Evolutionary conservation across 352 stramenopile species (phyloP).

Genomic region (Phytophthora sojae): DNA sequence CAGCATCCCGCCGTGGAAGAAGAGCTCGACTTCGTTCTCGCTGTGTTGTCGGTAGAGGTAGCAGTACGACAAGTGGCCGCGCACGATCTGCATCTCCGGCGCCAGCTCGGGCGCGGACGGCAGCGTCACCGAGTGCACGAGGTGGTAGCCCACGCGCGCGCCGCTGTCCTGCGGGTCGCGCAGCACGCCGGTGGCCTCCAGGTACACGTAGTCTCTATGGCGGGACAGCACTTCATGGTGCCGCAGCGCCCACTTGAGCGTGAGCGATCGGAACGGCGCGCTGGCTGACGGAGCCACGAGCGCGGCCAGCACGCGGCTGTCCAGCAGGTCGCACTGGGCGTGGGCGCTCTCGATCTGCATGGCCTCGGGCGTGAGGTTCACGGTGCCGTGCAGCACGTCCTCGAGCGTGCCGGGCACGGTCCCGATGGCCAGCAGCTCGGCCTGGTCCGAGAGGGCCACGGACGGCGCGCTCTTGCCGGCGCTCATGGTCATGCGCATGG

Average conservation of each 20-base stretch:
- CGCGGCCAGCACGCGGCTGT: slow-evolving; percentile 62
- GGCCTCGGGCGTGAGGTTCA: slow-evolving; percentile 65
- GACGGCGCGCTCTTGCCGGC: slow-evolving; percentile 17
- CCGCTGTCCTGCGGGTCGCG: slow-evolving; percentile 45
- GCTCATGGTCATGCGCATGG: slow-evolving; percentile 31
- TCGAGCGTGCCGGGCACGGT: slow-evolving; percentile 45
- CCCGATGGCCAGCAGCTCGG: slow-evolving; percentile 58
- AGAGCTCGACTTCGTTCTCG: slow-evolving; percentile 56
- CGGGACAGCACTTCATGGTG: slow-evolving; percentile 64
- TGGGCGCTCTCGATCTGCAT: slow-evolving; percentile 68
- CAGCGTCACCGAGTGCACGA: slow-evolving; percentile 68
- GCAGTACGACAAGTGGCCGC: slow-evolving; percentile 64
- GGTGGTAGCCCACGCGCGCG: slow-evolving; percentile 58
- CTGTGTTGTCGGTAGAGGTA: slow-evolving; percentile 54
- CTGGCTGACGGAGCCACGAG: slow-evolving; percentile 47
- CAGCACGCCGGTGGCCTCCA: slow-evolving; percentile 70
- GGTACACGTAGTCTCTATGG: slow-evolving; percentile 73
- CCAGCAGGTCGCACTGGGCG: slow-evolving; percentile 54
- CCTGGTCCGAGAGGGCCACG: slow-evolving; percentile 24
- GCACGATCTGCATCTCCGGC: slow-evolving; percentile 73
- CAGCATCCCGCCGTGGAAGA: slow-evolving; percentile 60
- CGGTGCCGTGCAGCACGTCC: slow-evolving; percentile 59
- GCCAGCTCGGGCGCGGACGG: slow-evolving; percentile 58
- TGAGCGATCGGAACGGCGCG: slow-evolving; percentile 66
- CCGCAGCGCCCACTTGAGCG: slow-evolving; percentile 72